Conservation (phyloP, 2,329 filamentous ascomycete genomes). For the Pseudopithomyces chartarum region DNA sequence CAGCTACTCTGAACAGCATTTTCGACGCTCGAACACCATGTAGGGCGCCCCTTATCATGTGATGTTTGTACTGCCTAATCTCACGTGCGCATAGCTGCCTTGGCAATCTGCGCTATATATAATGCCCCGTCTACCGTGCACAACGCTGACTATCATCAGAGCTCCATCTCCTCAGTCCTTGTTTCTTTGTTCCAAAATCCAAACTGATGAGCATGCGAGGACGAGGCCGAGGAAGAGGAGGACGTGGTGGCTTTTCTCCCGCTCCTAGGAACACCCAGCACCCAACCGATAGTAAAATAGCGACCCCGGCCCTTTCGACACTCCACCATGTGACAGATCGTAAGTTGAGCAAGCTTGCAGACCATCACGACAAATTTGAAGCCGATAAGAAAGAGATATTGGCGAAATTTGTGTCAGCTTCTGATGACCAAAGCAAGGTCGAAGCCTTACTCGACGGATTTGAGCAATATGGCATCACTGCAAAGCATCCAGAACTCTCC, state of each 20-base stretch:
- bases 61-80: neutral
- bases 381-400: constrained; percentile 23
- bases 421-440: constrained; percentile 19
- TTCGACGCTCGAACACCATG: neutral
- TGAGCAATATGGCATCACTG: constrained; percentile 20
- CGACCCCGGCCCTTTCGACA: constrained; percentile 24
- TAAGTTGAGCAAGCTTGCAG: constrained; percentile 30
- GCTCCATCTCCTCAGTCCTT: neutral
- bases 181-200: neutral
- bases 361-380: constrained; percentile 25
- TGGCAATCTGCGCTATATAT: neutral
- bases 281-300: constrained; percentile 13
- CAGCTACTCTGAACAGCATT: neutral
- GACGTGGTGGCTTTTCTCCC: neutral
- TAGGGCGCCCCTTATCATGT: neutral
- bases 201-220: neutral
- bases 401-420: constrained; percentile 11
- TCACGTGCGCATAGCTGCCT: neutral
- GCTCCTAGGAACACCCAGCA: neutral
- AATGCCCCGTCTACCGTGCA: neutral
- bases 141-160: neutral
- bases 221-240: neutral
- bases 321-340: constrained; percentile 32
- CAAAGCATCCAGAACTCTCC: constrained; percentile 16
- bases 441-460: constrained; percentile 26